A percentile compares a stretch with the other conserved stretches of the same genome.
Evolutionary conservation across 106 monocot species (phyloP).

Genomic region (Acanthochlamys bracteata): DNA sequence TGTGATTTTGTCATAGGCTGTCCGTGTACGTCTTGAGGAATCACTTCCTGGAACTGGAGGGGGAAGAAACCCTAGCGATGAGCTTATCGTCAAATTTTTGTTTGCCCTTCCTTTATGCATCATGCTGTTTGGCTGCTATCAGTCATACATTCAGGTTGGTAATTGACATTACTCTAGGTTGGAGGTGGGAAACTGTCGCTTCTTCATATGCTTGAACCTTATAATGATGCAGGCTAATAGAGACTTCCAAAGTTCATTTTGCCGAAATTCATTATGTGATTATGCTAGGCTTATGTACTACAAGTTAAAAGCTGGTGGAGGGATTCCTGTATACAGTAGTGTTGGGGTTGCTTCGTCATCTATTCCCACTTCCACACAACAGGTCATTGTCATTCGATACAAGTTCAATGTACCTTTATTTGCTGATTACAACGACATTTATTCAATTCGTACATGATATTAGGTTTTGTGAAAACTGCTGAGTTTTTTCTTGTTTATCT

Average conservation of each 20-base stretch:
- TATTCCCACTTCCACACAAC: slow-evolving; percentile 49
- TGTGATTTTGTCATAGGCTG: slow-evolving; percentile 33
- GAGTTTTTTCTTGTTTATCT: too few species aligned
- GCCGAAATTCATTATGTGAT: slow-evolving; percentile 44
- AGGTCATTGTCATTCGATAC: slow-evolving; percentile 27
- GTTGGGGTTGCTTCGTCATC: slow-evolving; percentile 54
- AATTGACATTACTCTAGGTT: background rate
- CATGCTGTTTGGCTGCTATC: slow-evolving; percentile 51
- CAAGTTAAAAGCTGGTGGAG: slow-evolving; percentile 37
- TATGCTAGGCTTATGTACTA: slow-evolving; percentile 48
- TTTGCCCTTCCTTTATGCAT: slow-evolving; percentile 53
- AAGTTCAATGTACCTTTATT: too few species aligned
- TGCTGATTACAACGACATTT: too few species aligned
- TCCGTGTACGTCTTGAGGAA: slow-evolving; percentile 60
- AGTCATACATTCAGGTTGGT: slow-evolving; percentile 53
- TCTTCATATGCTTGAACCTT: background rate
- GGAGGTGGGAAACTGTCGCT: background rate
- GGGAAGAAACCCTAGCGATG: slow-evolving; percentile 60
- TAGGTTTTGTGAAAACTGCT: too few species aligned
- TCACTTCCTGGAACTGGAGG: slow-evolving; percentile 92
- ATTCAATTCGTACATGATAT: too few species aligned
- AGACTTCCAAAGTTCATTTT: slow-evolving; percentile 26
- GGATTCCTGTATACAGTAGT: slow-evolving; percentile 50
- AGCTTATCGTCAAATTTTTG: slow-evolving; percentile 48
- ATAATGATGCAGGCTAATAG: slow-evolving; percentile 41